phyloP scores from a whole-genome alignment of 2,329 filamentous ascomycete genomes.

The Aspergillus transmontanensis region DNA sequence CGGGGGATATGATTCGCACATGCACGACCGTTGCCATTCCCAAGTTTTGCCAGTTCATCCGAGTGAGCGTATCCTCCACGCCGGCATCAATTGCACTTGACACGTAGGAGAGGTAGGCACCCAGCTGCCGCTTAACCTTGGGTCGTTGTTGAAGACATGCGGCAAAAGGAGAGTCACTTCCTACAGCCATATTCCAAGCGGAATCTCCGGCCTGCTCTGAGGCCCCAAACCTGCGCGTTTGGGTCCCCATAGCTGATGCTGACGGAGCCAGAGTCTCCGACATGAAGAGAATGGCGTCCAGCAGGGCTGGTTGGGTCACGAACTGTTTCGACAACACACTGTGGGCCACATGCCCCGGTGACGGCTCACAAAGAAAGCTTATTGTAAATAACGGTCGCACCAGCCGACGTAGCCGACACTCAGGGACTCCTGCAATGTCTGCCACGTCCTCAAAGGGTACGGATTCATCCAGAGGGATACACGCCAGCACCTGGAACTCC shows the following conservation, averaged over 20 bases:
- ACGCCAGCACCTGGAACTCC: slow-evolving; percentile 50
- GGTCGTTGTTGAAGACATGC: slow-evolving; percentile 8
- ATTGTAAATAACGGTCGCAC: slow-evolving; percentile 36
- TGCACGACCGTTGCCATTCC: background rate
- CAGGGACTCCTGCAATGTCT: slow-evolving; percentile 44
- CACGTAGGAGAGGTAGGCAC: slow-evolving; percentile 1
- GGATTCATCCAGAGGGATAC: slow-evolving; percentile 43
- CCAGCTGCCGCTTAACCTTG: background rate
- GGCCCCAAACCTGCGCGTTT: too few relatives aligned
- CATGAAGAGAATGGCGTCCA: slow-evolving; percentile 46
- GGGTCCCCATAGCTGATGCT: slow-evolving; percentile 37
- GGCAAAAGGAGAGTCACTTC: slow-evolving; percentile 10
- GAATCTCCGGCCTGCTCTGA: background rate
- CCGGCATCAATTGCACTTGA: background rate
- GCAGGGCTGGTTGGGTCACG: slow-evolving; percentile 33
- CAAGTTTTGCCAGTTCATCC: background rate
- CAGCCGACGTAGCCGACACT: slow-evolving; percentile 39
- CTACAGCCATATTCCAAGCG: slow-evolving; percentile 3
- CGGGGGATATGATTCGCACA: too few relatives aligned
- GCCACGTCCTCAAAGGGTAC: slow-evolving; percentile 46
- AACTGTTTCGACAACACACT: slow-evolving; percentile 44
- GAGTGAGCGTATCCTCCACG: background rate
- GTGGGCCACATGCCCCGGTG: slow-evolving; percentile 39
- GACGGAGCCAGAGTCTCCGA: slow-evolving; percentile 37
- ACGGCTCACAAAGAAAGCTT: slow-evolving; percentile 41